Percentiles rank a stretch among this genome's conserved stretches.
Evolutionary conservation across 208 protist species (phyloP).

Genomic region (Acanthamoeba sp.): DNA sequence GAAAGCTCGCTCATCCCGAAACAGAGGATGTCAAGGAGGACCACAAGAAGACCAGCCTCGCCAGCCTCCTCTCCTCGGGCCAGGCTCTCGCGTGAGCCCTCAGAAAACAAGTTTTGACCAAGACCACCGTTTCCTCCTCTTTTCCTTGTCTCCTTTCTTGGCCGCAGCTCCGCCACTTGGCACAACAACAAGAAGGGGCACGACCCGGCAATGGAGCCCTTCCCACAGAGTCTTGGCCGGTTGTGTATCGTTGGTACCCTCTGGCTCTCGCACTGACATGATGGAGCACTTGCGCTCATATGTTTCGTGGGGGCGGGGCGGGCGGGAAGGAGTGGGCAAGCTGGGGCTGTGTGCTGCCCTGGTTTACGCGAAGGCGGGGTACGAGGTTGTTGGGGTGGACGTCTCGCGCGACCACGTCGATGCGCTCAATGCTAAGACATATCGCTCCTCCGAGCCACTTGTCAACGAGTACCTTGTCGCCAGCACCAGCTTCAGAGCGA

Average conservation of each 20-base stretch:
- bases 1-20: neutral
- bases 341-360: constrained; percentile 88
- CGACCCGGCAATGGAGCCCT: too few species aligned
- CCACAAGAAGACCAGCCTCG: constrained; percentile 10
- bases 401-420: constrained; percentile 86
- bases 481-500: constrained; percentile 84
- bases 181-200: too few species aligned
- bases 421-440: constrained; percentile 84
- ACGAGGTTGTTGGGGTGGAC: constrained; percentile 89
- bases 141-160: neutral
- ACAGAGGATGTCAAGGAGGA: neutral
- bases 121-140: neutral
- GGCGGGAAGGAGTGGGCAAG: constrained; percentile 79
- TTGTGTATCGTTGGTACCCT: neutral
- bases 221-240: neutral
- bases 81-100: neutral
- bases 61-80: neutral
- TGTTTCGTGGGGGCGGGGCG: too few species aligned
- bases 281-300: neutral
- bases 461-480: constrained; percentile 83
- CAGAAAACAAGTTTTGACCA: neutral
- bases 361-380: constrained; percentile 85
- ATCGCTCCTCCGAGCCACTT: constrained; percentile 83
- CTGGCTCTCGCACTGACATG: neutral
- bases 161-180: too few species aligned